These are phyloP conservation scores for Actinomucor elegans DNA, from an alignment of 371 early-diverging fungal genomes.

Conservation along the genomic window DNA sequence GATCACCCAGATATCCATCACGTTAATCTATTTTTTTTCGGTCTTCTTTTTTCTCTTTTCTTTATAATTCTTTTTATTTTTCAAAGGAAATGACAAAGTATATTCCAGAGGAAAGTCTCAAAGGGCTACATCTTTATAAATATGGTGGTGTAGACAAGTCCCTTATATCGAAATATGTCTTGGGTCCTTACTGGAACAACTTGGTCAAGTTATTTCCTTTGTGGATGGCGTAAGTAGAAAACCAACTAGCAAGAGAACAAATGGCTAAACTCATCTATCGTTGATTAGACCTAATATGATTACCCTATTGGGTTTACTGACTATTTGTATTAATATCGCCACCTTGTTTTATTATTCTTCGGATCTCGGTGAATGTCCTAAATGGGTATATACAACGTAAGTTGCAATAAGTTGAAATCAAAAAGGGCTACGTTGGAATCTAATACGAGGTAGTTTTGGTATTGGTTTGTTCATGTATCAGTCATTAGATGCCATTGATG, in stretches of 20 bases:
- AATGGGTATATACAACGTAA: slow-evolving; percentile 83
- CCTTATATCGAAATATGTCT: slow-evolving; percentile 81
- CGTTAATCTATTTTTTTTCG: no score
- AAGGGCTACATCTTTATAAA: slow-evolving; percentile 76
- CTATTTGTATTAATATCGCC: slow-evolving; percentile 73
- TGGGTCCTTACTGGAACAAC: slow-evolving; percentile 90
- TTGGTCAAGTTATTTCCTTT: slow-evolving; percentile 86
- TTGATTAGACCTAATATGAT: slow-evolving; percentile 92
- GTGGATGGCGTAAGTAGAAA: slow-evolving; percentile 90
- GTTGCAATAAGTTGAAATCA: no score
- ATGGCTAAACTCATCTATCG: no score
- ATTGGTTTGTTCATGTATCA: slow-evolving; percentile 92
- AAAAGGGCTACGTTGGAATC: no score
- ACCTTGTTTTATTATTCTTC: slow-evolving; percentile 74
- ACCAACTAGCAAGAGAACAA: no score
- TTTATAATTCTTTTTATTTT: background rate
- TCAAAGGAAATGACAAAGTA: slow-evolving; percentile 19
- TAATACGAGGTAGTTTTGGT: slow-evolving; percentile 64
- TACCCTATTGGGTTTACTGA: slow-evolving; percentile 91
- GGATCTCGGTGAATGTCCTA: slow-evolving; percentile 79
- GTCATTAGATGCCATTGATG: slow-evolving; percentile 97
- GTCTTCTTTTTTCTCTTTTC: background rate
- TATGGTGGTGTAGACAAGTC: slow-evolving; percentile 90
- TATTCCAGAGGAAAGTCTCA: slow-evolving; percentile 35
- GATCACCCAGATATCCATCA: no score